Evolutionary conservation across 1,139 yeast species (phyloP).

Genomic region (Sugiyamaella japonica): DNA sequence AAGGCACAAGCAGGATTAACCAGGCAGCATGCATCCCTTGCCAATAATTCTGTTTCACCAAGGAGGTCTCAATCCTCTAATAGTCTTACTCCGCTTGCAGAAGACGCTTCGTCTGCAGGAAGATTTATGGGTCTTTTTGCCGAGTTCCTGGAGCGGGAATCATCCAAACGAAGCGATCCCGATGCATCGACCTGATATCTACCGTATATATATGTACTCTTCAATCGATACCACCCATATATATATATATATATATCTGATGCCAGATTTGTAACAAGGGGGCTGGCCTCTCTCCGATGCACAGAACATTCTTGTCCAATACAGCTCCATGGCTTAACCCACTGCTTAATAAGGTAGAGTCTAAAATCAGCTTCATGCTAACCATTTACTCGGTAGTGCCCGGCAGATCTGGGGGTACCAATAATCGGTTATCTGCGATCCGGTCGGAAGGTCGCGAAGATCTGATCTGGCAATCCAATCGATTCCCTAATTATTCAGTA

Average conservation of each 20-base stretch:
- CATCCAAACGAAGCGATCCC: constrained; percentile 6
- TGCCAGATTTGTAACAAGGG: no score
- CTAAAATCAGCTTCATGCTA: no score
- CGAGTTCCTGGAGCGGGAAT: constrained; percentile 78
- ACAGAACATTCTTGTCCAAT: no score
- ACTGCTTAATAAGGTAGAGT: background rate
- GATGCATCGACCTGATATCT: background rate
- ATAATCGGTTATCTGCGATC: no score
- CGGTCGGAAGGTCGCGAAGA: no score
- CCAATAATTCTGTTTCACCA: constrained; percentile 29
- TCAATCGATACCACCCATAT: background rate
- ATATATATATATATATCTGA: no score
- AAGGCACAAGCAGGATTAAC: constrained; percentile 79
- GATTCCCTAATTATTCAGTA: background rate
- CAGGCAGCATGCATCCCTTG: constrained; percentile 40
- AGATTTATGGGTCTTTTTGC: constrained; percentile 89
- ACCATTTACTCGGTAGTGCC: no score
- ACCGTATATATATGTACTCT: background rate
- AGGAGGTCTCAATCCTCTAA: constrained; percentile 25
- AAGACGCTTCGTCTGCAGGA: constrained; percentile 47
- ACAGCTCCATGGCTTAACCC: no score
- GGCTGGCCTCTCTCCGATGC: no score
- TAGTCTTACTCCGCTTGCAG: constrained; percentile 18
- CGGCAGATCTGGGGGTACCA: no score
- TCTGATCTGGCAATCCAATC: background rate